phyloP scores from a whole-genome alignment of 495 filamentous ascomycete genomes.

The Bombardia bombarda region DNA sequence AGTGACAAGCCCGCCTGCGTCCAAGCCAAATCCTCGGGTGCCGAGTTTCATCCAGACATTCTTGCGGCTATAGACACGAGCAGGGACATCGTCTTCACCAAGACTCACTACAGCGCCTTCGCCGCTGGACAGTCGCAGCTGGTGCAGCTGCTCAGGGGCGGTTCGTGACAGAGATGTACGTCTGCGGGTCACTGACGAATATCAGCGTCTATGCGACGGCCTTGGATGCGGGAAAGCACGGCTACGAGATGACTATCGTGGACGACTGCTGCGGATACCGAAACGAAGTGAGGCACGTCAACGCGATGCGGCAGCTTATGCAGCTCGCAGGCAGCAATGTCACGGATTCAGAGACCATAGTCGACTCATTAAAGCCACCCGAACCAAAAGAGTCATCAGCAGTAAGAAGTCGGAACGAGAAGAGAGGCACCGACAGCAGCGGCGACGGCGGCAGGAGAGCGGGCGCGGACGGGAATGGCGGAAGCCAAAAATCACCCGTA shows the following conservation, averaged over 20 bases:
- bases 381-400: constrained; percentile 2
- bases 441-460: neutral
- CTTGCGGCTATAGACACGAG: constrained; percentile 44
- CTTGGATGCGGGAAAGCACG: constrained; percentile 80
- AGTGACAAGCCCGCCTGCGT: constrained; percentile 42
- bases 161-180: constrained; percentile 83
- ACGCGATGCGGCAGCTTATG: constrained; percentile 67
- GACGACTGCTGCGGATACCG: constrained; percentile 89
- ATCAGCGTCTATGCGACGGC: constrained; percentile 88
- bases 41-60: constrained; percentile 57
- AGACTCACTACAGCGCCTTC: constrained; percentile 86
- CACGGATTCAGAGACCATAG: constrained; percentile 49
- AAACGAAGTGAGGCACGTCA: constrained; percentile 59
- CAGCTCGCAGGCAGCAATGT: constrained; percentile 68
- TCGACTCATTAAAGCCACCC: constrained; percentile 27
- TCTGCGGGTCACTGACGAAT: constrained; percentile 86
- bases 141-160: constrained; percentile 59
- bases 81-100: constrained; percentile 63
- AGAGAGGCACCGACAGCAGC: neutral
- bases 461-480: constrained; percentile 1
- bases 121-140: constrained; percentile 42
- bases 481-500: constrained; percentile 4
- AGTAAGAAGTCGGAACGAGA: neutral
- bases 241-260: constrained; percentile 74
- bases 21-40: constrained; percentile 51